Evolutionary conservation across 2,329 filamentous ascomycete species (phyloP), one percentile per base, ranked within the genome.

Genomic region (Drechslerella coelobrocha): DNA sequence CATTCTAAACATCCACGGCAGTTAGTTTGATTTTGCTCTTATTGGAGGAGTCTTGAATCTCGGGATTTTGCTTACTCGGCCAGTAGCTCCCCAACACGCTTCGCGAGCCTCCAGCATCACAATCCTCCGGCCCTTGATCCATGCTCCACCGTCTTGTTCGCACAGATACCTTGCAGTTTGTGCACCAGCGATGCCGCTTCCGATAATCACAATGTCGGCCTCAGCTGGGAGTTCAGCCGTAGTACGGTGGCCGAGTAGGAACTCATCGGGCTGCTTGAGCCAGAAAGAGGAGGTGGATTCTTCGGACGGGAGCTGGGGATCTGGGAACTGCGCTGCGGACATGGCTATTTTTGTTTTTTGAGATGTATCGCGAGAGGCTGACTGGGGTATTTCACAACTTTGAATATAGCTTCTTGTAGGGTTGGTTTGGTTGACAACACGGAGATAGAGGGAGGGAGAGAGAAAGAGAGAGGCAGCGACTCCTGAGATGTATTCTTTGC

Each of bases 81-180:
- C 89, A 0, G 89, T 93, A n/a, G 90, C 90, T 17, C 90, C 90
- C 85, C 85, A 92, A 76, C 89, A 92, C 2, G 87, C 89, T 80
- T 92, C 89, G 75, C 90, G 83, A 12, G 90, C 90, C 79, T 93
- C 90, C 3, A 93, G 81, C 81, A 92, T 83, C 4, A 92, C 81
- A 6, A 69, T 69, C 54, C 57, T 61, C 27, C 52, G 43, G 92
- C 83, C n/a, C 79, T 81, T 66, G 83, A 79, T 3, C 82, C 80
- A 39, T 79, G 76, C 34, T 78, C 77, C 74, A 66, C 78, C 73
- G 72, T 80, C 62, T 80, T 82, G 76, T 80, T 83, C 78, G 69
- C 76, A 72, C 55, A 91, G 80, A 76, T 85, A 86, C 73, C 85
- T 83, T 2, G 88, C 88, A 0, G 86, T 88, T 78, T 88, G 89